phyloP scores from a whole-genome alignment of 345 rosid genomes.

The Citrus maxima region DNA sequence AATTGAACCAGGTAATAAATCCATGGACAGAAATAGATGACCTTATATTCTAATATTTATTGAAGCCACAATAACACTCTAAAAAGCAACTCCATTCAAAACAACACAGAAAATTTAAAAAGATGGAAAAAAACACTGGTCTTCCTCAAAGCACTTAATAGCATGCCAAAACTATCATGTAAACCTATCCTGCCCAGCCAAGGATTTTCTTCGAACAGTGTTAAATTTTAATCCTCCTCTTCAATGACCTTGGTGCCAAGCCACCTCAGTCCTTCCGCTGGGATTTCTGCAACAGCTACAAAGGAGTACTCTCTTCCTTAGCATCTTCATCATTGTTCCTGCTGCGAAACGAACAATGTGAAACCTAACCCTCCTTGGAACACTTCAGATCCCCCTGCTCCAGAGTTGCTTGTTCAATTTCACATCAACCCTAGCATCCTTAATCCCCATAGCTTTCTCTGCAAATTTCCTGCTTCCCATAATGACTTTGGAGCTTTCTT shows the following conservation, averaged over 20 bases:
- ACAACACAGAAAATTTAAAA: too few relatives aligned
- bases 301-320: slow-evolving; percentile 58
- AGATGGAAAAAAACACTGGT: background rate
- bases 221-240: slow-evolving; percentile 43
- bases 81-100: too few relatives aligned
- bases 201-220: background rate
- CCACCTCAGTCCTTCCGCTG: slow-evolving; percentile 45
- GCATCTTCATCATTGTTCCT: slow-evolving; percentile 64
- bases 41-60: too few relatives aligned
- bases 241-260: slow-evolving; percentile 53
- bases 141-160: background rate
- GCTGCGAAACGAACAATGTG: slow-evolving; percentile 38
- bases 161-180: background rate
- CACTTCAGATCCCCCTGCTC: slow-evolving; percentile 57
- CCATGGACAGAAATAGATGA: background rate
- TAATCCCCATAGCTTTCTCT: slow-evolving; percentile 56
- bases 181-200: background rate
- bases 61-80: too few relatives aligned
- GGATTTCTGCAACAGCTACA: slow-evolving; percentile 51
- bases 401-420: slow-evolving; percentile 59
- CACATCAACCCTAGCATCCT: slow-evolving; percentile 56
- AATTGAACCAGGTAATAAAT: background rate
- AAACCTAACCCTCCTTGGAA: slow-evolving; percentile 57
- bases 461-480: slow-evolving; percentile 60
- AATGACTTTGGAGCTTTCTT: slow-evolving; percentile 64